Base-by-base conservation (phyloP, 179 eudicot species). In the Beta corolliflora region DNA sequence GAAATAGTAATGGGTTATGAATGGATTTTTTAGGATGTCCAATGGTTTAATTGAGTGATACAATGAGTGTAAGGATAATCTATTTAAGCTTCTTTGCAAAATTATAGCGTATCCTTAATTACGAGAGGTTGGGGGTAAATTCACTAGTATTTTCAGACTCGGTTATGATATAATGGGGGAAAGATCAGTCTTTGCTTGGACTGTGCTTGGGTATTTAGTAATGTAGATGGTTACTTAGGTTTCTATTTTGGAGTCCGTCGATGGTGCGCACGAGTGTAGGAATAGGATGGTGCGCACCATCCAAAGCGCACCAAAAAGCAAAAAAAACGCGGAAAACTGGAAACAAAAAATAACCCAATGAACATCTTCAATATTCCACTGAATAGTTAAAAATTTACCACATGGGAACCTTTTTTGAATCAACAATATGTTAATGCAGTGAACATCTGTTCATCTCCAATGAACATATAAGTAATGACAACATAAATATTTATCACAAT, bases 131-230 rank as follows among this genome's bases (percentile, higher is more conserved):
- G 36, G 18, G 50, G 50, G 59, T n/a, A 41, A 72, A 41, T 52
- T 69, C 29, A 45, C 54, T 41, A 44, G 8, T 69, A 9, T 46
- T 19, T 23, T 72, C 4, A 12, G 19, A 3, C 3, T 9, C 23
- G 45, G 53, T 2, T 0, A 55, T 8, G 21, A 6, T 19, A 72
- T 14, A 16, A 44, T 16, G 14, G 73, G 73, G 5, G 25, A 75
- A 19, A 31, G 0, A 2, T 21, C 5, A 13, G 25, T 36, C 18
- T 9, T 68, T 70, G 73, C 16, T 44, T 19, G 71, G 64, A 54
- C 64, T 80, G 56, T 15, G 14, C 61, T 54, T 29, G 23, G 79
- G 52, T 56, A 21, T 73, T 72, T 18, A 25, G 44, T 71, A 60
- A 36, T 16, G 69, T 67, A 46, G 72, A 31, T 82, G 45, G 7